These are phyloP conservation scores for Elsinoe ampelina DNA, from an alignment of 2,329 filamentous ascomycete genomes.

Conservation along the genomic window DNA sequence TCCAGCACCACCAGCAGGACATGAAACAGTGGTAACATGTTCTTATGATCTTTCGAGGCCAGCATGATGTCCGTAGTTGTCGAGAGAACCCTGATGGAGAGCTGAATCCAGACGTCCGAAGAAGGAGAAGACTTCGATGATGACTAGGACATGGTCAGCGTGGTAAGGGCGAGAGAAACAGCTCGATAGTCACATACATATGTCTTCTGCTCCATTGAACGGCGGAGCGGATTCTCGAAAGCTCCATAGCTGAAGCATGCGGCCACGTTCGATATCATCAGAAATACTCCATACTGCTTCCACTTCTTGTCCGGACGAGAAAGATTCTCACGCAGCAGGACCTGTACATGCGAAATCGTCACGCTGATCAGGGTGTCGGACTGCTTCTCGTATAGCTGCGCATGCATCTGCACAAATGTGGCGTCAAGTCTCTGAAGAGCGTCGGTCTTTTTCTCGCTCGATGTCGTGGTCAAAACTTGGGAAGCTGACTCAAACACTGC, in stretches of 20 bases:
- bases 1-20: slow-evolving; percentile 53
- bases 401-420: slow-evolving; percentile 5
- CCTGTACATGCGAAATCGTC: background rate
- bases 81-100: slow-evolving; percentile 31
- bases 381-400: background rate
- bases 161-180: background rate
- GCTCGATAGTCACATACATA: background rate
- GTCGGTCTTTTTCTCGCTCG: background rate
- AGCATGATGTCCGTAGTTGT: slow-evolving; percentile 35
- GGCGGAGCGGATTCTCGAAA: slow-evolving; percentile 41
- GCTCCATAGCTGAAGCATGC: slow-evolving; percentile 46
- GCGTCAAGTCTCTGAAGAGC: background rate
- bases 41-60: slow-evolving; percentile 14
- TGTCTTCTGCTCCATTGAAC: slow-evolving; percentile 23
- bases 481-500: slow-evolving; percentile 41
- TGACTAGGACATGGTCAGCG: background rate
- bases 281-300: slow-evolving; percentile 49
- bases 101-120: slow-evolving; percentile 22
- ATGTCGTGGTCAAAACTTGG: background rate
- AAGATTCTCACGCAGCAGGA: background rate
- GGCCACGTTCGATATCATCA: slow-evolving; percentile 49
- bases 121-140: background rate
- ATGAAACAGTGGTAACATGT: slow-evolving; percentile 55
- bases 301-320: slow-evolving; percentile 31
- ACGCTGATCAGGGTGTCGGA: background rate